phyloP scores from a whole-genome alignment of 805 yeast species.

The Candida namnaoensis region DNA sequence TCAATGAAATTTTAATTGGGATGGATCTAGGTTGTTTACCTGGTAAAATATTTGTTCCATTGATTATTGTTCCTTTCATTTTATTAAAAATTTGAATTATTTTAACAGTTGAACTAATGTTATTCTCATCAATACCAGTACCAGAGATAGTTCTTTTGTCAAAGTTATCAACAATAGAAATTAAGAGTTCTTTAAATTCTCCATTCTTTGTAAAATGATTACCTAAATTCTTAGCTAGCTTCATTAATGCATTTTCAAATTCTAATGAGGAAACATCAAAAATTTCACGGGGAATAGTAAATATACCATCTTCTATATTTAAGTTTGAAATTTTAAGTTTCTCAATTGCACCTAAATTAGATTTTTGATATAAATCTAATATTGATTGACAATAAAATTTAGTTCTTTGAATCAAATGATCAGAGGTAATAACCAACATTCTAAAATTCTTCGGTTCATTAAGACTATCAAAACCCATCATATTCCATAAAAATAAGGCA shows the following conservation, averaged over 20 bases:
- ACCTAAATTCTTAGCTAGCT: not conserved
- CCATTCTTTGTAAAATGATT: conserved; percentile 1
- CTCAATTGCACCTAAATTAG: conserved; percentile 35
- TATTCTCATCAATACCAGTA: conserved; percentile 3
- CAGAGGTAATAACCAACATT: conserved; percentile 34
- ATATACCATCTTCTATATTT: conserved; percentile 8
- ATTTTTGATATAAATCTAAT: conserved; percentile 33
- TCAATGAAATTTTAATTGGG: conserved; percentile 14
- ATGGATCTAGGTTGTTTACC: not conserved
- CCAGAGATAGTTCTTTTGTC: not conserved
- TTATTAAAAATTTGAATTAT: conserved; percentile 37
- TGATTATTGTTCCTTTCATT: conserved; percentile 22
- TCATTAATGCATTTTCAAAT: not conserved
- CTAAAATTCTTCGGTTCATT: conserved; percentile 41
- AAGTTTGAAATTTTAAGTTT: conserved; percentile 22
- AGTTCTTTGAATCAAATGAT: conserved; percentile 20
- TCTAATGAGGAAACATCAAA: not conserved
- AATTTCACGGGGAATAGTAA: not conserved
- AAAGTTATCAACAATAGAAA: conserved; percentile 8
- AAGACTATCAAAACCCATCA: conserved; percentile 47
- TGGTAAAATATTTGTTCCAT: too few relatives aligned
- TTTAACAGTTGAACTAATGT: conserved; percentile 35
- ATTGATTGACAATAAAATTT: conserved; percentile 30
- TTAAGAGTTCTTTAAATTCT: conserved; percentile 8
- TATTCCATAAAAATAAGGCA: conserved; percentile 46